Conservation (phyloP, 2,329 filamentous ascomycete species). For the Aspergillus glaucus region DNA sequence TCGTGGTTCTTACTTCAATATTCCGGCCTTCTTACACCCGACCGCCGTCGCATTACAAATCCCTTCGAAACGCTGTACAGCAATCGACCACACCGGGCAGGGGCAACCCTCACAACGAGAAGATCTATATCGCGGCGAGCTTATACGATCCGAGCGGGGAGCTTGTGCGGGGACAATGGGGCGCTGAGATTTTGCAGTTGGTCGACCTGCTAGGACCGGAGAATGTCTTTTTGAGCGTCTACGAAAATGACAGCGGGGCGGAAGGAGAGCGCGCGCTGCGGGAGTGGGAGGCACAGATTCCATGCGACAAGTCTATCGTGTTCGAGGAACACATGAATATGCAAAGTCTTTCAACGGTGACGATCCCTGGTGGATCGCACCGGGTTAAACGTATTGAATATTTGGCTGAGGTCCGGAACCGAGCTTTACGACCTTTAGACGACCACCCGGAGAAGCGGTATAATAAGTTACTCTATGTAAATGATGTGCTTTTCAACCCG, state of each 20-base stretch:
- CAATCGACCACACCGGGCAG: conserved; percentile 32
- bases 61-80: conserved; percentile 25
- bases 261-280: conserved; percentile 50
- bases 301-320: conserved; percentile 50
- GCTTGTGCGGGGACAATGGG: conserved; percentile 60
- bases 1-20: conserved; percentile 39
- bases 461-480: conserved; percentile 56
- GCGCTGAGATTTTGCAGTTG: conserved; percentile 52
- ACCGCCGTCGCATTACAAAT: conserved; percentile 47
- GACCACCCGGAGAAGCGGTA: conserved; percentile 39
- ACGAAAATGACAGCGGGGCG: conserved; percentile 63
- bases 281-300: conserved; percentile 46
- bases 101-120: conserved; percentile 54
- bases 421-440: conserved; percentile 59
- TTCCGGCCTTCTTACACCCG: conserved; percentile 53
- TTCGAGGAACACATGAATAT: conserved; percentile 55
- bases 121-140: conserved; percentile 67
- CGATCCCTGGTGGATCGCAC: conserved; percentile 55
- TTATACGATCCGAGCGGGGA: conserved; percentile 59
- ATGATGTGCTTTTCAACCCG: conserved; percentile 61
- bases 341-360: conserved; percentile 52
- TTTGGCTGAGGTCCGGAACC: conserved; percentile 66
- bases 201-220: conserved; percentile 60
- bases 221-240: conserved; percentile 66
- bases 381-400: conserved; percentile 69